Evolutionary conservation across 2,329 filamentous ascomycete species (phyloP), one percentile per base, ranked within the genome.

Genomic region (Fusarium nodosum): DNA sequence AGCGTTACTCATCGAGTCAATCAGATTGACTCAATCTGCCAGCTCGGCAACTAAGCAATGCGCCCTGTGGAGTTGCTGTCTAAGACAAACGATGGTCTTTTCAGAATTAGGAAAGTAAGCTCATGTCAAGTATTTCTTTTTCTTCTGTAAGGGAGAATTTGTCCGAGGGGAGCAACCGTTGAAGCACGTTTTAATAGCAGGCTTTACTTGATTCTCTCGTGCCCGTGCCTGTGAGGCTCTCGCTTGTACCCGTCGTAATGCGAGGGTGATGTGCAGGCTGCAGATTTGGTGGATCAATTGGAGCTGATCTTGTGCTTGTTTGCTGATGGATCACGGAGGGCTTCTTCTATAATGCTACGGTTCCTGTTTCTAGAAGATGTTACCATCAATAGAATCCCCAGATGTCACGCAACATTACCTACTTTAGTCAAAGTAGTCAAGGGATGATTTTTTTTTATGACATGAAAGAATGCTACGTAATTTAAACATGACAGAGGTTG

Each of bases 391-490:
- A 30, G n/a, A 28, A 38, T 28, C 9, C n/a, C 16, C n/a, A 22
- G 20, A 48, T 24, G 53, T 13, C 42, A 30, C 36, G 36, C 53
- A 36, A 54, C 28, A 36, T 47, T 33, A 39, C 11, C 20, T 22
- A 22, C 22, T 22, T 22, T 39, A 15, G 28, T 11, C 28, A 10
- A 30, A 34, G n/a, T 20, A 12, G n/a, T 36, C 47, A 61, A 68
- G 55, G 58, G 51, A 68, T 47, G 47, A 30, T 9, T 28, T 28
- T 28, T 28, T 44, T 46, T 47, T 39, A 20, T 38, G 46, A 45
- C 52, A 60, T 64, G 61, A 72, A 72, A 70, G 65, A 72, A 66
- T 71, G 68, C 54, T 68, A 64, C 61, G 47, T 66, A 66, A 47
- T 66, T 67, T 62, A 62, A 61, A 50, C 44, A 61, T 56, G 70